phyloP scores from a whole-genome alignment of 1,139 yeast genomes.

The Protomyces macrosporus region DNA sequence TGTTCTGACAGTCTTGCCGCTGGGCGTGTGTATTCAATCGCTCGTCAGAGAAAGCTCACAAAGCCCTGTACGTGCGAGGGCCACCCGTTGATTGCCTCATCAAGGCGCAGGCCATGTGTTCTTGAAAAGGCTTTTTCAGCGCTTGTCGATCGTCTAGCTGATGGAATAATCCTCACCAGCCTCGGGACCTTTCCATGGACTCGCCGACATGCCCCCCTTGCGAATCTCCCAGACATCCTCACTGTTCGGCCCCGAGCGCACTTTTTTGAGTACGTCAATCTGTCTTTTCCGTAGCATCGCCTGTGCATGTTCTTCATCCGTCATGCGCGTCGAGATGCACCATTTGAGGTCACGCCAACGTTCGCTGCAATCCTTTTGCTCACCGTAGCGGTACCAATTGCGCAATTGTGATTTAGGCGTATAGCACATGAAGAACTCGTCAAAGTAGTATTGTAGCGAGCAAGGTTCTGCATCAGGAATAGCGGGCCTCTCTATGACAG shows the following conservation, averaged over 20 bases:
- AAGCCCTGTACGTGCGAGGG: too few relatives aligned
- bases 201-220: not conserved
- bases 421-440: slow-evolving; percentile 30
- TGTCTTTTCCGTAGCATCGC: slow-evolving; percentile 20
- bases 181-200: not conserved
- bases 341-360: slow-evolving; percentile 28
- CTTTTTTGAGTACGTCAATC: not conserved
- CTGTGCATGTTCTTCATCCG: slow-evolving; percentile 17
- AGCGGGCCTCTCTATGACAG: too few relatives aligned
- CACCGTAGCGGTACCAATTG: slow-evolving; percentile 30
- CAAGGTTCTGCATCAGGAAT: slow-evolving; percentile 20
- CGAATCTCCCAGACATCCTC: slow-evolving; percentile 29
- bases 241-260: slow-evolving; percentile 28
- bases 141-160: not conserved
- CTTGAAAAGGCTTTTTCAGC: not conserved
- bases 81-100: too few relatives aligned
- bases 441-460: slow-evolving; percentile 26
- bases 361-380: slow-evolving; percentile 26
- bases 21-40: too few relatives aligned
- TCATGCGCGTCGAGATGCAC: slow-evolving; percentile 26
- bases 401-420: slow-evolving; percentile 27
- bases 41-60: too few relatives aligned
- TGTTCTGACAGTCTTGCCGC: too few relatives aligned
- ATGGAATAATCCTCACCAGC: not conserved
- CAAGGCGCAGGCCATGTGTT: too few relatives aligned